These are phyloP conservation scores for Calonectria montana DNA, from an alignment of 2,329 filamentous ascomycete species.

Conservation along the genomic window DNA sequence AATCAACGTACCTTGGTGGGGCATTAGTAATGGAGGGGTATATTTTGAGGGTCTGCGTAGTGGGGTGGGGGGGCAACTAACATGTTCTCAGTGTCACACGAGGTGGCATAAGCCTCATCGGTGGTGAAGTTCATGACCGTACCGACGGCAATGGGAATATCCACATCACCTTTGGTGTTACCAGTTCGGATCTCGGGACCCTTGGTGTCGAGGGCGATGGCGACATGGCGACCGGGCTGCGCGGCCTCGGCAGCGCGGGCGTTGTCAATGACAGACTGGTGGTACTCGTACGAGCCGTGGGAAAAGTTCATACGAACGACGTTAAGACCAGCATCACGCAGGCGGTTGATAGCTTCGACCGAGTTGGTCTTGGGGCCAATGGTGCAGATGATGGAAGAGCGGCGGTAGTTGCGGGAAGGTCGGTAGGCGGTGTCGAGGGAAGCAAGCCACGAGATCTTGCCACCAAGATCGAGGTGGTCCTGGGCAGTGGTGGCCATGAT, in stretches of 20 bases:
- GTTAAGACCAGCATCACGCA: constrained; percentile 92
- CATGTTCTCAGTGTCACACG: constrained; percentile 93
- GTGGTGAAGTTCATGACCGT: constrained; percentile 95
- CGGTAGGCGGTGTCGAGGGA: constrained; percentile 88
- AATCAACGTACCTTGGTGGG: constrained; percentile 86
- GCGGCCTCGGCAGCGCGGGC: constrained; percentile 85
- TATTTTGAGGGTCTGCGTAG: not conserved
- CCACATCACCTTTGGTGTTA: constrained; percentile 84
- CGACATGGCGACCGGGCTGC: constrained; percentile 85
- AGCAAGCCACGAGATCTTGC: constrained; percentile 74
- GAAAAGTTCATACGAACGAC: constrained; percentile 99
- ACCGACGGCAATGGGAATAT: constrained; percentile 87
- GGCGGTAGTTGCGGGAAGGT: constrained; percentile 90
- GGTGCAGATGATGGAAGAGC: constrained; percentile 98
- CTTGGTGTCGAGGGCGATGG: constrained; percentile 89
- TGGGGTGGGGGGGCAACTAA: constrained; percentile 58
- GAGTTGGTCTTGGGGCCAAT: constrained; percentile 99
- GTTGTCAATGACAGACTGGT: constrained; percentile 98
- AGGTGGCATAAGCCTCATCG: constrained; percentile 88
- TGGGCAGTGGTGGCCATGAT: constrained; percentile 75
- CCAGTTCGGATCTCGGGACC: constrained; percentile 72
- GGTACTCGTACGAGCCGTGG: constrained; percentile 86
- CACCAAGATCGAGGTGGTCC: constrained; percentile 85
- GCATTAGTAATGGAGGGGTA: constrained; percentile 17
- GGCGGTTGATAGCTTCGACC: constrained; percentile 94